Conservation (phyloP, 805 yeast genomes). For the Lachancea lanzarotensis region DNA sequence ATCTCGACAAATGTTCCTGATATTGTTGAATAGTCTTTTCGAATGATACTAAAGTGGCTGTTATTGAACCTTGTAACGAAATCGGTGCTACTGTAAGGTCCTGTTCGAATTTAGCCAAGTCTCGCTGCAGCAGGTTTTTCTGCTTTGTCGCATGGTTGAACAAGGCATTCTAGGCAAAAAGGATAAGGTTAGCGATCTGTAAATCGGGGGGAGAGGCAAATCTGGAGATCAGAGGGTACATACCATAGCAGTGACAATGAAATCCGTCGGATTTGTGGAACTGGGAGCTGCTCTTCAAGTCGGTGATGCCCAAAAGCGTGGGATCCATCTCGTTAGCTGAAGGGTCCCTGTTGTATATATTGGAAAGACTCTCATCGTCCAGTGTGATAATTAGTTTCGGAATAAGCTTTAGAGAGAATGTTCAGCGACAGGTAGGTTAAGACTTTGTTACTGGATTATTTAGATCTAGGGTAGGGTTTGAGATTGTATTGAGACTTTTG, state of each 20-base stretch:
- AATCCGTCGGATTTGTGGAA: no score
- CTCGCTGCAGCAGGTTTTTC: slow-evolving; percentile 63
- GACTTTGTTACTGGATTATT: no score
- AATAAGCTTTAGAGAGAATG: no score
- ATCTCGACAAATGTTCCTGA: slow-evolving; percentile 43
- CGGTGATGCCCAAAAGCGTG: no score
- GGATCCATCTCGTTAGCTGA: no score
- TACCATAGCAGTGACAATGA: neutral
- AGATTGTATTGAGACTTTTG: no score
- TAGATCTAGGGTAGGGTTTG: no score
- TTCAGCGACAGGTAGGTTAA: no score
- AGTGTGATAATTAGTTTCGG: no score
- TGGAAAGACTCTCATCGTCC: no score
- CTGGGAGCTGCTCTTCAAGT: no score
- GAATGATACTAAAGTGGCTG: slow-evolving; percentile 64
- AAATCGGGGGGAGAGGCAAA: neutral
- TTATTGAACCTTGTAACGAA: slow-evolving; percentile 55
- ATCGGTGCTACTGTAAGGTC: slow-evolving; percentile 61
- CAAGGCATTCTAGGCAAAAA: slow-evolving; percentile 56
- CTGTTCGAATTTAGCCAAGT: slow-evolving; percentile 57
- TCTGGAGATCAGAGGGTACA: neutral
- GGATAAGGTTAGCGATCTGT: neutral
- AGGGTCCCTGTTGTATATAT: no score
- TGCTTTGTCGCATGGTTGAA: slow-evolving; percentile 89
- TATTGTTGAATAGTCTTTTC: slow-evolving; percentile 65